A percentile compares a stretch with the other conserved stretches of the same genome.
phyloP scores from a whole-genome alignment of 805 yeast species.

The Teunomyces kruisii region DNA sequence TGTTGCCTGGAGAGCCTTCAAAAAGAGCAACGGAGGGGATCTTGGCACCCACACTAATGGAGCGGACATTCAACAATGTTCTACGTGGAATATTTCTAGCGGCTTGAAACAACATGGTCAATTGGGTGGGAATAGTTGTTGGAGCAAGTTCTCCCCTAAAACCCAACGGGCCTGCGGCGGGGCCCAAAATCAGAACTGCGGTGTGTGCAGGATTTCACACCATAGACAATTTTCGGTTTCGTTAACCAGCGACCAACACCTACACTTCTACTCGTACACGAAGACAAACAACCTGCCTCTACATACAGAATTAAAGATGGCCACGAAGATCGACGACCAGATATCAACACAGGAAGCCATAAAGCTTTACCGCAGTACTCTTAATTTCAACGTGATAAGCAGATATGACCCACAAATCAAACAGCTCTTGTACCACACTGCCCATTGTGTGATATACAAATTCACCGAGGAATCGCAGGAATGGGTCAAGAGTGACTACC shows the following conservation, averaged over 20 bases:
- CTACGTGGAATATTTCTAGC: conserved; percentile 1
- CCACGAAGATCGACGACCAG: conserved; percentile 21
- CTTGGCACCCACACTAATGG: conserved; percentile 49
- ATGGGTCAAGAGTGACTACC: conserved; percentile 70
- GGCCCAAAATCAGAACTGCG: no score
- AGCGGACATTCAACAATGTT: conserved; percentile 6
- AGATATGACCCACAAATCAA: conserved; percentile 73
- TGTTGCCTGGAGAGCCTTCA: conserved; percentile 66
- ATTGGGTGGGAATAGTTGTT: neutral
- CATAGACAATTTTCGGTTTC: neutral
- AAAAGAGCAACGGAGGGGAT: conserved; percentile 59
- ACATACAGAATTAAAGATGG: neutral
- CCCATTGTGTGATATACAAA: conserved; percentile 71
- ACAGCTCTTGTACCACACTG: conserved; percentile 64
- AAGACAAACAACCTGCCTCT: neutral
- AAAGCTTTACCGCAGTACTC: conserved; percentile 64
- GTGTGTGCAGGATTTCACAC: no score
- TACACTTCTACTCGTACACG: no score
- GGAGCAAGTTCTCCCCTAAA: no score
- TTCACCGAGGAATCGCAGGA: conserved; percentile 56
- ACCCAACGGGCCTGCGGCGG: no score
- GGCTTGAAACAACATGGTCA: conserved; percentile 6
- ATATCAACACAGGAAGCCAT: conserved; percentile 47
- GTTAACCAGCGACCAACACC: no score
- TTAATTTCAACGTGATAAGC: conserved; percentile 74